Conservation (phyloP, 441 rosid genomes). For the Erodium trifolium region DNA sequence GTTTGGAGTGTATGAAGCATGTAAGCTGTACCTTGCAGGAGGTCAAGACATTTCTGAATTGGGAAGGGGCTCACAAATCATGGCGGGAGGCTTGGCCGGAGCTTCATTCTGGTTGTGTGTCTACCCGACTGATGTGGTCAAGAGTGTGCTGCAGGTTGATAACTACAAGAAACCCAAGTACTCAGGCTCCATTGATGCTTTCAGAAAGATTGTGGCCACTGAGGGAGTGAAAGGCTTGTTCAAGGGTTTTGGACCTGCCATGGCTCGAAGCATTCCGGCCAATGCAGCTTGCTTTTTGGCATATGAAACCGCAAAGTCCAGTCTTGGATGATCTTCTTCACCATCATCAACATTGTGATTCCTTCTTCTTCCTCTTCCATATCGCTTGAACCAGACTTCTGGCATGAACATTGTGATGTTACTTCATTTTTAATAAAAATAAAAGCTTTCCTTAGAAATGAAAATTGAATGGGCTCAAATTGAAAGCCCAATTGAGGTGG, state of each 20-base stretch:
- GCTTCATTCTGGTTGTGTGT: neutral
- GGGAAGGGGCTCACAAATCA: neutral
- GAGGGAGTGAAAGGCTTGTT: neutral
- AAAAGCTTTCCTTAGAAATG: no score
- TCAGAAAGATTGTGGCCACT: neutral
- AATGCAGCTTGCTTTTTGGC: neutral
- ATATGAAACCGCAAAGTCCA: neutral
- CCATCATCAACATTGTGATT: no score
- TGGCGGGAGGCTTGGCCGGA: neutral
- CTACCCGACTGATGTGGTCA: neutral
- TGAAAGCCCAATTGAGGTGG: no score
- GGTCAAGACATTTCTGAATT: neutral
- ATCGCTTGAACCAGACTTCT: no score
- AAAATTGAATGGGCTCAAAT: no score
- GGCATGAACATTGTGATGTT: no score
- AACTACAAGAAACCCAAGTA: neutral
- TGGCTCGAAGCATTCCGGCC: neutral
- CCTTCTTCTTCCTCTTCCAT: no score
- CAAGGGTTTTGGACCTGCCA: neutral
- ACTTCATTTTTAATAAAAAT: no score
- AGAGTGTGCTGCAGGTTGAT: neutral
- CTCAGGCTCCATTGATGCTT: neutral
- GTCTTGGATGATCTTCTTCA: neutral
- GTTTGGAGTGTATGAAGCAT: neutral
- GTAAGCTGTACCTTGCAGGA: neutral